Conservation (phyloP, 2,329 filamentous ascomycete species). For the Aspergillus pseudoviridinutans region DNA sequence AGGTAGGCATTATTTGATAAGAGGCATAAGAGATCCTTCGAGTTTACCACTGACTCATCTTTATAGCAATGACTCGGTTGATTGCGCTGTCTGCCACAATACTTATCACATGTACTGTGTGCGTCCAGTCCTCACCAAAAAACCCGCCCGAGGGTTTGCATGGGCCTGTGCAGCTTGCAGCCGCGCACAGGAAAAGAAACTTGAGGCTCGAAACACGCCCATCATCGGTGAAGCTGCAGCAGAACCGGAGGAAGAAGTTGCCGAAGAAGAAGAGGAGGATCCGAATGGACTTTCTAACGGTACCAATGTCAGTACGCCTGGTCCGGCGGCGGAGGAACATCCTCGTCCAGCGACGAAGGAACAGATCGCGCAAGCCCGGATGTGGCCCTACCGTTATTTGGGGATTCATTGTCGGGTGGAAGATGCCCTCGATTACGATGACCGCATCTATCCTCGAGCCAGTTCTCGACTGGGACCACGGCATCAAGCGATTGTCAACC, state of each 20-base stretch:
- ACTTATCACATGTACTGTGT: slow-evolving; percentile 99
- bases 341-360: slow-evolving; percentile 68
- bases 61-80: slow-evolving; percentile 81
- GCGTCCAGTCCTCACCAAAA: slow-evolving; percentile 84
- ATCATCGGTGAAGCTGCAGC: slow-evolving; percentile 54
- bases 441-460: slow-evolving; percentile 92
- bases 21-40: background rate
- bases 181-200: slow-evolving; percentile 86
- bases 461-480: slow-evolving; percentile 87
- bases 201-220: slow-evolving; percentile 86
- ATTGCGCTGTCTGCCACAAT: slow-evolving; percentile 89
- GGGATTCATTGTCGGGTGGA: slow-evolving; percentile 94
- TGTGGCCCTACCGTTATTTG: slow-evolving; percentile 95
- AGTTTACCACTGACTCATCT: slow-evolving; percentile 21
- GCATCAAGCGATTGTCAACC: slow-evolving; percentile 79
- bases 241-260: slow-evolving; percentile 61
- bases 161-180: slow-evolving; percentile 98
- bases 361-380: slow-evolving; percentile 84
- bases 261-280: slow-evolving; percentile 74
- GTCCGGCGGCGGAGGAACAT: slow-evolving; percentile 51
- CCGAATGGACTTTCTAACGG: slow-evolving; percentile 49
- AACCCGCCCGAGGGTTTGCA: slow-evolving; percentile 93
- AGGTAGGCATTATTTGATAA: slow-evolving; percentile 55
- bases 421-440: slow-evolving; percentile 93
- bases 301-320: slow-evolving; percentile 63